Evolutionary conservation across 495 filamentous ascomycete species (phyloP), one percentile per base, ranked within the genome.

Genomic region (Xylaria cubensis): DNA sequence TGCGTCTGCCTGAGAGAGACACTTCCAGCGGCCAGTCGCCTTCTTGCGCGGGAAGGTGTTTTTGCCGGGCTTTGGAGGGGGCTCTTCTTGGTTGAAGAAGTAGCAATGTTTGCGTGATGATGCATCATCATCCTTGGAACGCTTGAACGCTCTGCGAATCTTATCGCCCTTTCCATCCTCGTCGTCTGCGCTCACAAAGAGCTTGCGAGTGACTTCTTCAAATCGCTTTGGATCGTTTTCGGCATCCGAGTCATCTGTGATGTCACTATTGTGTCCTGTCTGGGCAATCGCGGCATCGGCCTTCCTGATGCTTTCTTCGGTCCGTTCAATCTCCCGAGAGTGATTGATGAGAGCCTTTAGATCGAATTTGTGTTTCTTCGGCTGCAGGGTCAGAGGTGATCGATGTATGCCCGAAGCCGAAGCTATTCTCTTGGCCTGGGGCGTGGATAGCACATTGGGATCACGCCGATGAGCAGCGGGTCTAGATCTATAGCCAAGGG

Each of bases 101-200:
- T 88, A 89, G 87, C 89, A 95, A 21, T 83, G 78, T 50, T 85
- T 88, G 24, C 87, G 86, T 41, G 50, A 67, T n/a, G 69, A 66
- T 17, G 86, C 75, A 19, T 87, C 85, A 50, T 90, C 86, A 12
- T 91, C 91, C 69, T 94, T 92, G 10, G 92, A 95, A 73, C 94
- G 87, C 73, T 89, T 87, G 44, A 97, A 86, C 46, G 94, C 94
- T 66, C 88, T 86, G 46, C 91, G 81, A 9, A 96, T 80, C 78
- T 89, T 91, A 62, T 83, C 82, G 3, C 87, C 79, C 8, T 81
- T 86, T 32, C 84, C 80, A 39, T 86, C 88, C 66, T 90, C 87
- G 61, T 88, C 86, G 3, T 86, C 84, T 13, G 82, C 72, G 29
- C 91, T 76, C 0, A 84, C 81, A 19, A 89, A 78, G 15, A 90